Conservation (phyloP, 345 rosid genomes). For the Salix viminalis region DNA sequence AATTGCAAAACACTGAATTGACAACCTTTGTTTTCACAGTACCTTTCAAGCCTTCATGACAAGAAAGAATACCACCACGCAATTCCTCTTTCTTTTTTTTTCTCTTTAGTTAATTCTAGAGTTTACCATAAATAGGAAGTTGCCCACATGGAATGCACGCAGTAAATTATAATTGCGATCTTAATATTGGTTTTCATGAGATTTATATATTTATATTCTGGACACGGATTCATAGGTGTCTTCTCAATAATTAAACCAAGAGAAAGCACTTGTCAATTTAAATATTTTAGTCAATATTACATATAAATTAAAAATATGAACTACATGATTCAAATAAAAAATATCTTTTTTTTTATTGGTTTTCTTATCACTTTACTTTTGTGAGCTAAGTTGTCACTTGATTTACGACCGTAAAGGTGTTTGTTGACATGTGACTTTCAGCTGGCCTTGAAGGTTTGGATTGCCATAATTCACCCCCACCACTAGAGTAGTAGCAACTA, state of each 20-base stretch:
- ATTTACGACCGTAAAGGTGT: background rate
- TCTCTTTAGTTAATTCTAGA: background rate
- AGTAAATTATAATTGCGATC: background rate
- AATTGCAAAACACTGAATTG: no score
- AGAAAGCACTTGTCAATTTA: no score
- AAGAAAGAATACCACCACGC: background rate
- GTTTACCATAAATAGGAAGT: background rate
- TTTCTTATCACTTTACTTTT: no score
- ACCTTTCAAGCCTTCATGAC: background rate
- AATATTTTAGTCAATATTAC: no score
- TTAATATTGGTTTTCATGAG: background rate
- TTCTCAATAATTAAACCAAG: no score
- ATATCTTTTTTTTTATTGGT: no score
- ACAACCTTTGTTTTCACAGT: no score
- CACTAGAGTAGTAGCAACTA: background rate
- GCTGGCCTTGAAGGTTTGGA: background rate
- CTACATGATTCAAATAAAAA: no score
- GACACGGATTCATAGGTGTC: no score
- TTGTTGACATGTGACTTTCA: slow-evolving; percentile 28
- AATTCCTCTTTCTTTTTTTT: background rate
- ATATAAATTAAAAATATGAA: no score
- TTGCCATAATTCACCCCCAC: background rate
- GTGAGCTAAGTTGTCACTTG: no score
- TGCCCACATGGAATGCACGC: background rate
- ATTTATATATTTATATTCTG: no score